A percentile compares a stretch with the other conserved stretches of the same genome.
Conservation (phyloP, 225 moss, liverwort and hornwort species). For the Physcomitrium patens region DNA sequence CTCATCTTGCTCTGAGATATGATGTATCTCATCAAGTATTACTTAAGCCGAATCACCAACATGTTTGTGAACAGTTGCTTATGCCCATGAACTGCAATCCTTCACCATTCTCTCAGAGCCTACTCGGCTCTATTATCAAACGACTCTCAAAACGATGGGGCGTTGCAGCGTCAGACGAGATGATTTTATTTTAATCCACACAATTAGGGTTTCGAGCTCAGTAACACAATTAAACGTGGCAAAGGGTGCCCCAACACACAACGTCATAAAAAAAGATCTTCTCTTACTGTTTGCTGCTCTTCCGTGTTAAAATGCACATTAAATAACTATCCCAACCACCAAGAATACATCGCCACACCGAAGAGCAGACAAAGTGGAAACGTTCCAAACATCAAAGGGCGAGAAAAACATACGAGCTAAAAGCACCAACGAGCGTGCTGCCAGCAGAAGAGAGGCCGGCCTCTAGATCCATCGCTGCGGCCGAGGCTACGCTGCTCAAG, state of each 20-base stretch:
- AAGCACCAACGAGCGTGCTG: slow-evolving; percentile 86
- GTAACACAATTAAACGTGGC: too few species aligned
- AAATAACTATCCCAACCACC: background rate
- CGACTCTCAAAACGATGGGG: too few species aligned
- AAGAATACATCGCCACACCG: too few species aligned
- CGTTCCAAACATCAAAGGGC: too few species aligned
- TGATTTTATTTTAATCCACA: too few species aligned
- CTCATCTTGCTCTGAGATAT: background rate
- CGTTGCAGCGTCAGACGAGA: too few species aligned
- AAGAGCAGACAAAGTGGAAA: background rate
- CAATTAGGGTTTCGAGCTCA: too few species aligned
- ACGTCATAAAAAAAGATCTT: too few species aligned
- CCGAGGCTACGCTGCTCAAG: slow-evolving; percentile 54
- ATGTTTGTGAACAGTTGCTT: background rate
- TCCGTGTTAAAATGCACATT: background rate
- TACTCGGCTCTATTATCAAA: too few species aligned
- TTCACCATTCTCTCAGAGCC: background rate
- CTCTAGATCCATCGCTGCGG: slow-evolving; percentile 80
- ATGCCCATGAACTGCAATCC: background rate
- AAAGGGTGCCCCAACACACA: too few species aligned
- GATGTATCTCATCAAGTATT: background rate
- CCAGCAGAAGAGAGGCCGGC: slow-evolving; percentile 81
- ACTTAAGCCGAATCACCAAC: slow-evolving; percentile 1
- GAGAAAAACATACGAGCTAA: slow-evolving; percentile 67
- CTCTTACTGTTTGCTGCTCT: too few species aligned